Evolutionary conservation across 768 basidiomycete species (phyloP), one percentile per base, ranked within the genome.

Genomic region (Mycena crocata): DNA sequence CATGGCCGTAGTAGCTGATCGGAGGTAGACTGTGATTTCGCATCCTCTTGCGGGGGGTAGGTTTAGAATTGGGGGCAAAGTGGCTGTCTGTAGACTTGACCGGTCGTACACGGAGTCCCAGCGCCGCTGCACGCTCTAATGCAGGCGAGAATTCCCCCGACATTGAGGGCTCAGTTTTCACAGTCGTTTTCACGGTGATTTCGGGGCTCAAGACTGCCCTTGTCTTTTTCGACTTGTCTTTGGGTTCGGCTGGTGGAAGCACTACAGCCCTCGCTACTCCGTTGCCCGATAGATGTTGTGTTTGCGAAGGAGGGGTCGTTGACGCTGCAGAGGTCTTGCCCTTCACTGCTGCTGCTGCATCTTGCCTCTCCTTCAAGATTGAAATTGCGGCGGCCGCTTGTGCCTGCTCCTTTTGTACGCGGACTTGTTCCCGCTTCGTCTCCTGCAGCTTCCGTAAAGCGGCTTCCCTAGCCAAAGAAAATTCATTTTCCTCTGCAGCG

Each of bases 391-490:
- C 71, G 49, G 80, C 76, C 10, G 72, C 48, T 46, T 59, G 76
- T 13, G 72, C 73, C 34, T 72, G 79, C 44, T 71, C 74, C 64
- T 80, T 80, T 51, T 77, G 73, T 17, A 66, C 67, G 59, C 71
- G 70, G 5, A 81, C 58, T 54, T 76, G 71, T 62, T 76, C 72
- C 35, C 78, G 71, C 56, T 72, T 76, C 35, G 71, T 73, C 35
- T 74, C 74, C 50, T 79, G 77, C 35, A 78, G 73, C 57, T 74
- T 74, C 68, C 75, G 60, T 52, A 80, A 73, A 56, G 74, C 73
- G 44, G 74, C 74, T 62, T 81, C 77, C 28, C 73, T 72, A 32
- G 75, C 73, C 26, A 63, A 63, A 21, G 59, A 28, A 23, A 72
- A n/a, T 76, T 74, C 58, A 74, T 74, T 56, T 66, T 48, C 42